A percentile compares a stretch with the other conserved stretches of the same genome.
Evolutionary conservation across 1,284 basidiomycete species (phyloP).

Genomic region (Hortiboletus rubellus): DNA sequence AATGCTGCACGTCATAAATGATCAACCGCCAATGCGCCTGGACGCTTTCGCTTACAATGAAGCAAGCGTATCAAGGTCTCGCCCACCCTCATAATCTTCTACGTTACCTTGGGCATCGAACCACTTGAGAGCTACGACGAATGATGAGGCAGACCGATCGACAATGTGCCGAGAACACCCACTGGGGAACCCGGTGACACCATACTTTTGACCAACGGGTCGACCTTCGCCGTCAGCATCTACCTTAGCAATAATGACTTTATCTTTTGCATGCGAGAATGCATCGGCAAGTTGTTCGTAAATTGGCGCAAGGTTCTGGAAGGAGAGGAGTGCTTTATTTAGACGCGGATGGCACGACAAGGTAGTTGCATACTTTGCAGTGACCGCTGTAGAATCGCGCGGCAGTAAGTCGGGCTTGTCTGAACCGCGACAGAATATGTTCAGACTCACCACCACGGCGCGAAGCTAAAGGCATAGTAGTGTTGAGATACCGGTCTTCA

Average conservation of each 20-base stretch:
- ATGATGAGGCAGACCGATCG: not conserved
- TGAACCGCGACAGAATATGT: not conserved
- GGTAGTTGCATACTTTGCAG: conserved; percentile 61
- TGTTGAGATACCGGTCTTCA: not conserved
- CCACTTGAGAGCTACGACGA: conserved; percentile 82
- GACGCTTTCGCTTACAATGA: conserved; percentile 58
- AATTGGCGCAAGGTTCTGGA: conserved; percentile 77
- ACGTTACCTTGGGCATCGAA: conserved; percentile 70
- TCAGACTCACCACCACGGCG: conserved; percentile 75
- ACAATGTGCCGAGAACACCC: conserved; percentile 27
- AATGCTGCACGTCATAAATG: conserved; percentile 49
- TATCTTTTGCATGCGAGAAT: conserved; percentile 74
- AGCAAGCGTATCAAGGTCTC: conserved; percentile 79
- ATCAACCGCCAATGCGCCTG: not conserved
- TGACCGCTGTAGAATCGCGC: conserved; percentile 56
- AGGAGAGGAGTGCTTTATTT: conserved; percentile 10
- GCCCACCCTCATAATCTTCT: conserved; percentile 74
- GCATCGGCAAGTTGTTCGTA: conserved; percentile 91
- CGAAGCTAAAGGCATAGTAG: conserved; percentile 54
- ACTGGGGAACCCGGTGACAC: conserved; percentile 88
- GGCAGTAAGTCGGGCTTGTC: not conserved
- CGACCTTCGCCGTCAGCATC: conserved; percentile 89
- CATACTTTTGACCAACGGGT: conserved; percentile 70
- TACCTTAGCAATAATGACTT: conserved; percentile 89
- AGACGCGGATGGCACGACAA: not conserved